Base-by-base conservation (phyloP, 148 eudicot genomes). In the Agrostemma githago region DNA sequence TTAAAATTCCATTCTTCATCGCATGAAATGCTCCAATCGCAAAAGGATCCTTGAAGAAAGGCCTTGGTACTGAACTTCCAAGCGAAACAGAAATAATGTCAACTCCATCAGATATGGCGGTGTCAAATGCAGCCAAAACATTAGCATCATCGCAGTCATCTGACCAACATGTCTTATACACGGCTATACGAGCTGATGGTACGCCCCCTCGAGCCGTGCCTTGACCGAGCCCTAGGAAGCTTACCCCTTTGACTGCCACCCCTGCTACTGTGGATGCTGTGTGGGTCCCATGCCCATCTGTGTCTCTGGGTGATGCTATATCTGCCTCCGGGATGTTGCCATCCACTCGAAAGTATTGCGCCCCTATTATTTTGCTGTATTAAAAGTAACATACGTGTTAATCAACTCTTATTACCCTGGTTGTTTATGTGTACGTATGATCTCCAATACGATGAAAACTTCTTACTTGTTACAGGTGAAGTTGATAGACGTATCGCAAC, bases 391-490 rank as follows among this genome's bases (percentile, higher is more conserved):
- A n/a, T n/a, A n/a, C n/a, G n/a, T n/a, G n/a, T n/a, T n/a, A n/a
- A n/a, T n/a, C n/a, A n/a, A n/a, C n/a, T n/a, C n/a, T n/a, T n/a
- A n/a, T n/a, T n/a, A n/a, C n/a, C n/a, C n/a, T n/a, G n/a, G n/a
- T n/a, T n/a, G n/a, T n/a, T n/a, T n/a, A n/a, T n/a, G n/a, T n/a
- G n/a, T n/a, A n/a, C n/a, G n/a, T n/a, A n/a, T n/a, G n/a, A n/a
- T n/a, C n/a, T n/a, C n/a, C n/a, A 46, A 46, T 46, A 46, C 2
- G 54, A 48, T 21, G 66, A 21, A 62, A 9, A 41, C 0, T 16
- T 42, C 70, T 57, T 86, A 84, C 89, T 86, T 86, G 79, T 86
- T 86, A 75, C 89, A 86, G 41, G 89, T 83, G 72, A 87, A 87
- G 53, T 87, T 83, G 19, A 8, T 4, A 21, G 83, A n/a, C 42